Base-by-base conservation (phyloP, 1,139 yeast species). In the Saccharomyces hybrid region DNA sequence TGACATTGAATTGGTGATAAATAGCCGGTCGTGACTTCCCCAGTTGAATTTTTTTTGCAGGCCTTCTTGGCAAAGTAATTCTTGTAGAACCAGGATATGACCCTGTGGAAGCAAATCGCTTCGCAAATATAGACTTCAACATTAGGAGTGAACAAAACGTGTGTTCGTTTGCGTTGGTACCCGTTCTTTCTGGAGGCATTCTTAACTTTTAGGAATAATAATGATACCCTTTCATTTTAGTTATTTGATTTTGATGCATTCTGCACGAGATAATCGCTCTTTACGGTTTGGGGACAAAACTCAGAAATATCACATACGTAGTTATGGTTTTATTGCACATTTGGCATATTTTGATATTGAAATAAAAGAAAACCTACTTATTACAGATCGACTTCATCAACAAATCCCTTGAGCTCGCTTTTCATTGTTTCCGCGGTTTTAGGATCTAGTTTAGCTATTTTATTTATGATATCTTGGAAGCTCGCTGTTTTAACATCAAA, bases 1-100 rank as follows among this genome's bases (percentile, higher is more conserved):
- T 73, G 46, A 95, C 87, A 59, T 91, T 91, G 68, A 93, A 93
- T 68, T 88, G 89, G 73, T 91, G 81, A 72, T 88, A 91, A 48
- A 91, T 86, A 47, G 96, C 90, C 2, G 98, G 97, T 72, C 97
- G 81, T 16, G 96, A 90, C 68, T 84, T 85, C 51, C 96, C 96
- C 20, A 72, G 59, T 20, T 61, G 60, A 51, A 74, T 73, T 63
- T 72, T 74, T 59, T 69, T 73, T 51, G 66, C 52, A 50, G 76
- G 76, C 60, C 76, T 67, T 54, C 67, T 65, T 47, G 74, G 71
- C 44, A 73, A 59, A n/a, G 68, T 52, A 2, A 61, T 57, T 52
- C 62, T 64, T 32, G 55, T 56, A 26, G 65, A 56, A 27, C 63
- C 65, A 26, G 63, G 68, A 52, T 63, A 62, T n/a, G 61, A 56